Conservation (phyloP, 1,284 basidiomycete genomes). For the Malassezia japonica region DNA sequence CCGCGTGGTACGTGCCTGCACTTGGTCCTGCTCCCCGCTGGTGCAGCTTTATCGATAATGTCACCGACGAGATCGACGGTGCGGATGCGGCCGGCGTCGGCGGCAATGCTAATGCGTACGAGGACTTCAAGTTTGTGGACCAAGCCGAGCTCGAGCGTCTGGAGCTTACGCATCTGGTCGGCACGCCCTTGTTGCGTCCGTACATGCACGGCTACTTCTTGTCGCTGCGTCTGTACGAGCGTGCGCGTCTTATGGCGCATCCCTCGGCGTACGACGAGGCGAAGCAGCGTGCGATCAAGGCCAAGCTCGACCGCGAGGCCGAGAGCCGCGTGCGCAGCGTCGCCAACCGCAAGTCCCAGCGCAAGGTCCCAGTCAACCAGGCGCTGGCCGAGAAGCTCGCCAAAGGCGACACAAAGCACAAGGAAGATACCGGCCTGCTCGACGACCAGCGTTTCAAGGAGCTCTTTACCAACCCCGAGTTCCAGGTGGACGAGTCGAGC, state of each 20-base stretch:
- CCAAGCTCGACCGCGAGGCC: constrained; percentile 84
- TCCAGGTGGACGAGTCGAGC: constrained; percentile 76
- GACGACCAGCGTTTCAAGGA: constrained; percentile 80
- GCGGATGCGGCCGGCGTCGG: constrained; percentile 58
- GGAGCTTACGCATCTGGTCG: constrained; percentile 77
- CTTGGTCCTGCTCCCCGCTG: constrained; percentile 91
- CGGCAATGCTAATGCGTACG: constrained; percentile 57
- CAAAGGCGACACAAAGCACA: constrained; percentile 30
- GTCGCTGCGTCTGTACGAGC: constrained; percentile 86
- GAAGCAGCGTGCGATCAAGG: constrained; percentile 72
- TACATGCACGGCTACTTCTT: constrained; percentile 99
- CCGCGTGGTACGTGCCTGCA: constrained; percentile 69
- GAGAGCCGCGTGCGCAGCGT: constrained; percentile 72
- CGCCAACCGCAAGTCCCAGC: constrained; percentile 23
- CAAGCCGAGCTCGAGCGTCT: constrained; percentile 66
- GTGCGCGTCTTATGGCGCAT: constrained; percentile 87
- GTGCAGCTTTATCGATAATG: constrained; percentile 93
- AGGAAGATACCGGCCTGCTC: constrained; percentile 54
- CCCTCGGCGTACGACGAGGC: constrained; percentile 92
- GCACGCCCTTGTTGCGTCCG: constrained; percentile 86
- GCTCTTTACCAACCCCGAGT: constrained; percentile 88
- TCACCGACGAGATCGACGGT: constrained; percentile 70
- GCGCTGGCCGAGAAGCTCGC: constrained; percentile 75
- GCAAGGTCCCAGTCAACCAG: constrained; percentile 72
- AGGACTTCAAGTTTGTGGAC: constrained; percentile 97